Conservation (phyloP, 2,329 filamentous ascomycete species). For the Fusarium graminum region DNA sequence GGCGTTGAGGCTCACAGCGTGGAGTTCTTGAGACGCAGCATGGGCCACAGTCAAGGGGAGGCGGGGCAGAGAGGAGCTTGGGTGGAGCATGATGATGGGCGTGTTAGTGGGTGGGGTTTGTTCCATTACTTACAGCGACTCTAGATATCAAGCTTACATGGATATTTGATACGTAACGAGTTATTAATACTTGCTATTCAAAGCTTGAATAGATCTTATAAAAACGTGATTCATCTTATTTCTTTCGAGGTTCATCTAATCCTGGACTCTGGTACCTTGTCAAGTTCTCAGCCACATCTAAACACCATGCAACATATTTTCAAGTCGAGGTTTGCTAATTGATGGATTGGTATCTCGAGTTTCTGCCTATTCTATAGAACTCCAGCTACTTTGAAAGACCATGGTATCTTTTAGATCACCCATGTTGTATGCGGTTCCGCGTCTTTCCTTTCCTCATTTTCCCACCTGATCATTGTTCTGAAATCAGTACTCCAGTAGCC, state of each 20-base stretch:
- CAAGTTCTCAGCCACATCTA: neutral
- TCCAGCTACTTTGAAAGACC: neutral
- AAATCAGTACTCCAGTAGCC: conserved; percentile 71
- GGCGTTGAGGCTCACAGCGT: conserved; percentile 42
- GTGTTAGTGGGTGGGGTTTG: conserved; percentile 29
- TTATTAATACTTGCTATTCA: neutral
- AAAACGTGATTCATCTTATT: neutral
- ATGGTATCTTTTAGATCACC: neutral
- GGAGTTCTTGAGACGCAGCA: conserved; percentile 36
- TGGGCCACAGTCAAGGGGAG: conserved; percentile 36
- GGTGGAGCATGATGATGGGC: conserved; percentile 38
- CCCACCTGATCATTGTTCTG: neutral
- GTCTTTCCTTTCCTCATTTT: neutral
- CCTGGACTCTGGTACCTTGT: neutral
- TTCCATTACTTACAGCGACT: neutral
- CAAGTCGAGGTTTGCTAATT: neutral
- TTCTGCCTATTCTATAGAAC: conserved; percentile 7
- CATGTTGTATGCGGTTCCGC: neutral
- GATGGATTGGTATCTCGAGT: conserved; percentile 2
- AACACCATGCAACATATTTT: neutral
- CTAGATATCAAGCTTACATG: too few relatives aligned
- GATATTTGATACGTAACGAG: too few relatives aligned
- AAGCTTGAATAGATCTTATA: neutral
- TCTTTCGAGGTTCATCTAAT: neutral
- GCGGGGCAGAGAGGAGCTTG: conserved; percentile 44